These are phyloP conservation scores for Phyllosticta citriasiana DNA, from an alignment of 2,329 filamentous ascomycete genomes.

Conservation along the genomic window DNA sequence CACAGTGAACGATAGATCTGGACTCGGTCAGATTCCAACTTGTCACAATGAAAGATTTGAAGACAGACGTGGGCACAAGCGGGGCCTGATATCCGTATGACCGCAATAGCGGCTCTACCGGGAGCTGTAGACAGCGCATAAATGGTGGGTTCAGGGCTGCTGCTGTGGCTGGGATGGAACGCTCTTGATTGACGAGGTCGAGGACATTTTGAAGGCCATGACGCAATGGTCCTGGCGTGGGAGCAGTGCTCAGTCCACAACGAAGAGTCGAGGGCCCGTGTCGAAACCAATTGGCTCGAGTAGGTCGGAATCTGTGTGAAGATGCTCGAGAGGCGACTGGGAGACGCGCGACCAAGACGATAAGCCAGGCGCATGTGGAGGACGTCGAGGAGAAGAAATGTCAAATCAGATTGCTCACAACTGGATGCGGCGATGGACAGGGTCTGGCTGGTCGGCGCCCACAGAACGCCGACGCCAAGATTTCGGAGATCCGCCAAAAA, in stretches of 20 bases:
- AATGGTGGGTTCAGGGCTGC: constrained; percentile 49
- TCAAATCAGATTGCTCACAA: neutral
- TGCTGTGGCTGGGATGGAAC: neutral
- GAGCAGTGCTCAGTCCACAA: neutral
- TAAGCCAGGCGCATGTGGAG: neutral
- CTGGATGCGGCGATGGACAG: neutral
- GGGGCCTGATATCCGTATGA: constrained; percentile 77
- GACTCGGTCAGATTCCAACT: constrained; percentile 10
- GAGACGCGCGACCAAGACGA: neutral
- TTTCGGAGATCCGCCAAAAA: neutral
- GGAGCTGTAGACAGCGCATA: constrained; percentile 84
- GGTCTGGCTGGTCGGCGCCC: neutral
- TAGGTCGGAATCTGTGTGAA: neutral
- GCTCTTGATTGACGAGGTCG: neutral
- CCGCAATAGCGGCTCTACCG: constrained; percentile 80
- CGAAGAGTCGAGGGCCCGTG: neutral
- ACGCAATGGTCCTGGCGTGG: neutral
- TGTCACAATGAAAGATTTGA: neutral
- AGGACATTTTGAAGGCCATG: neutral
- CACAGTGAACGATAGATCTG: constrained; percentile 58
- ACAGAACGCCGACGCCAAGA: neutral
- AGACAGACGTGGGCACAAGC: constrained; percentile 54
- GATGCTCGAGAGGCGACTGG: neutral
- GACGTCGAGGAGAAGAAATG: neutral
- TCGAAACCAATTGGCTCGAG: neutral